Evolutionary conservation across 2,329 filamentous ascomycete genomes (phyloP).

Genomic region (Parastagonospora avenae): DNA sequence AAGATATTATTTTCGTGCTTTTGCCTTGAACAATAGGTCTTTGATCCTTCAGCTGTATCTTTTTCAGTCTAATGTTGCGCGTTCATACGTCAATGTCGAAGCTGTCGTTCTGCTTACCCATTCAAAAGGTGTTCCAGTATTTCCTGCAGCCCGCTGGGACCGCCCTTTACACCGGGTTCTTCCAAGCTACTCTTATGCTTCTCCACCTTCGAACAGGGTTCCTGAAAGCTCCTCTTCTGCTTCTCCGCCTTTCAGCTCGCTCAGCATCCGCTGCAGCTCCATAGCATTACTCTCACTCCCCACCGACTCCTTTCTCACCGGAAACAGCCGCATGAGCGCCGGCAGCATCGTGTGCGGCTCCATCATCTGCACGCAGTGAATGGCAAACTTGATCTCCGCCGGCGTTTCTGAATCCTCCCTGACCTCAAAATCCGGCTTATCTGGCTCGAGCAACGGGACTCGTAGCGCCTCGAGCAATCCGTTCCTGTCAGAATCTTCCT

Average conservation of each 20-base stretch:
- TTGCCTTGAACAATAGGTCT: not conserved
- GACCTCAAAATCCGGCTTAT: not conserved
- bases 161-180: no score
- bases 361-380: constrained; percentile 8
- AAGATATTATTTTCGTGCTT: not conserved
- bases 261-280: no score
- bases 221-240: no score
- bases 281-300: no score
- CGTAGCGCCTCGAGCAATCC: constrained; percentile 13
- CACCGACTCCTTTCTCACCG: not conserved
- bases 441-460: not conserved
- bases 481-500: not conserved
- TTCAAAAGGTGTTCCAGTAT: no score
- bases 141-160: no score
- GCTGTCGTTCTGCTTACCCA: no score
- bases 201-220: no score
- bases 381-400: constrained; percentile 11
- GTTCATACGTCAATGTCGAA: no score
- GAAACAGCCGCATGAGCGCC: constrained; percentile 15
- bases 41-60: not conserved
- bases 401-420: constrained; percentile 7
- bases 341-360: constrained; percentile 13
- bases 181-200: no score
- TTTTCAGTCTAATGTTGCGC: no score
- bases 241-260: not conserved